phyloP scores from a whole-genome alignment of 345 rosid species.

The Corchorus capsularis region DNA sequence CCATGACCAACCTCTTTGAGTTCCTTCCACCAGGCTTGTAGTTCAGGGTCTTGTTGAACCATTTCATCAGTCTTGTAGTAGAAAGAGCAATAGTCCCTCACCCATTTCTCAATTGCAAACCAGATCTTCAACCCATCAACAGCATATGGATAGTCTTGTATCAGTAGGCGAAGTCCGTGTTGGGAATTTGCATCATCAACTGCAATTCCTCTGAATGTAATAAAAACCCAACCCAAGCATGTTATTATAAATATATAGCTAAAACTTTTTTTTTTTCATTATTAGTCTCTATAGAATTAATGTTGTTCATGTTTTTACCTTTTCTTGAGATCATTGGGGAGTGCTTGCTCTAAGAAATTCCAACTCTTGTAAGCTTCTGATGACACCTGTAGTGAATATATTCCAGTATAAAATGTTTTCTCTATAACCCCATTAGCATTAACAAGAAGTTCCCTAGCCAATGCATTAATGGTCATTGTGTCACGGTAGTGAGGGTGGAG shows the following conservation, averaged over 20 bases:
- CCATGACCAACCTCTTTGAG: slow-evolving; percentile 71
- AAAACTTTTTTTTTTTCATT: too few species aligned
- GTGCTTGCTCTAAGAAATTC: slow-evolving; percentile 66
- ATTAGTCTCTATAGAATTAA: too few species aligned
- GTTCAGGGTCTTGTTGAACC: slow-evolving; percentile 52
- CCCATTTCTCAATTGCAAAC: slow-evolving; percentile 75
- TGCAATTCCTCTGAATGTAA: slow-evolving; percentile 65
- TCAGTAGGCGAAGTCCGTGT: slow-evolving; percentile 54
- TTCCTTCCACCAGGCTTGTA: slow-evolving; percentile 82
- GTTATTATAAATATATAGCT: too few species aligned
- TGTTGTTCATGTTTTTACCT: slow-evolving; percentile 34
- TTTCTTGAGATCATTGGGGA: slow-evolving; percentile 74
- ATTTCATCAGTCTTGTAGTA: slow-evolving; percentile 55
- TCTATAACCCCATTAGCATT: slow-evolving; percentile 69
- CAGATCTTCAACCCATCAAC: slow-evolving; percentile 81
- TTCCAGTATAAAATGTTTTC: slow-evolving; percentile 52
- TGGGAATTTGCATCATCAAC: slow-evolving; percentile 55
- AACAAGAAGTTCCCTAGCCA: slow-evolving; percentile 58
- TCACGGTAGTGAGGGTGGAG: slow-evolving; percentile 80
- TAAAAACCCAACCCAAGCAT: background rate
- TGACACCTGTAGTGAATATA: slow-evolving; percentile 66
- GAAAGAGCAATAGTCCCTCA: slow-evolving; percentile 52
- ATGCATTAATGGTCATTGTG: slow-evolving; percentile 77
- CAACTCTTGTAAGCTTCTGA: slow-evolving; percentile 53
- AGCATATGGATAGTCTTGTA: slow-evolving; percentile 76